These are phyloP conservation scores for Galeopsis tetrahit DNA, from an alignment of 257 asterid genomes.

Conservation along the genomic window DNA sequence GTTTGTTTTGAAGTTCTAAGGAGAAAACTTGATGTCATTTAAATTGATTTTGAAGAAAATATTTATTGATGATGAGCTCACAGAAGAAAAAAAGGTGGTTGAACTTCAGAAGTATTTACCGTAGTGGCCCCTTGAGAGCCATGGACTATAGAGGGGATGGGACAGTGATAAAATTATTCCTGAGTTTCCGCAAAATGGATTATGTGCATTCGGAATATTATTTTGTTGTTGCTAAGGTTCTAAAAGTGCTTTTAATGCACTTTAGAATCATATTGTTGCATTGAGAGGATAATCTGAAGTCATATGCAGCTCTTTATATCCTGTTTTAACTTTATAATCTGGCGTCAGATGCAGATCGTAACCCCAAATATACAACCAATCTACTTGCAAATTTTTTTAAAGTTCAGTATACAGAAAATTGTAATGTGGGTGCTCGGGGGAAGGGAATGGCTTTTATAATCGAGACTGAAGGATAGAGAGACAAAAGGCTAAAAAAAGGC, in stretches of 20 bases:
- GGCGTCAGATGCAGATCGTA: no score
- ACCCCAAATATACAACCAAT: not conserved
- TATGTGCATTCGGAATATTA: not conserved
- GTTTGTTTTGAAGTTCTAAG: not conserved
- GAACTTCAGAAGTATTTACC: not conserved
- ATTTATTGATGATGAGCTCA: not conserved
- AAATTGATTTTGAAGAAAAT: not conserved
- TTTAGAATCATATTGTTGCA: slow-evolving; percentile 8
- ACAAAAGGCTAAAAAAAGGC: not conserved
- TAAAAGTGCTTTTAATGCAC: slow-evolving; percentile 10
- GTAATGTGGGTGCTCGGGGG: not conserved
- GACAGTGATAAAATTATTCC: not conserved
- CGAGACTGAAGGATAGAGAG: not conserved
- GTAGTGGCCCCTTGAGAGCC: not conserved
- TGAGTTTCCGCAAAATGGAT: not conserved
- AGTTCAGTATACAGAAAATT: not conserved
- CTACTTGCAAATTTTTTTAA: not conserved
- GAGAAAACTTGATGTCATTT: not conserved
- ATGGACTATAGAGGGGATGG: not conserved
- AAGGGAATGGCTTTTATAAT: slow-evolving; percentile 5
- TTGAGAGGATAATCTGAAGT: not conserved
- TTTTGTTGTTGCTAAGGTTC: not conserved
- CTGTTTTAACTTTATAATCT: no score
- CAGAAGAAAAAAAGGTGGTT: not conserved
- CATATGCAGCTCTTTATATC: not conserved